Percentiles rank a stretch among this genome's conserved stretches.
phyloP scores from a whole-genome alignment of 208 protist species.

The Trypanosoma congolense region DNA sequence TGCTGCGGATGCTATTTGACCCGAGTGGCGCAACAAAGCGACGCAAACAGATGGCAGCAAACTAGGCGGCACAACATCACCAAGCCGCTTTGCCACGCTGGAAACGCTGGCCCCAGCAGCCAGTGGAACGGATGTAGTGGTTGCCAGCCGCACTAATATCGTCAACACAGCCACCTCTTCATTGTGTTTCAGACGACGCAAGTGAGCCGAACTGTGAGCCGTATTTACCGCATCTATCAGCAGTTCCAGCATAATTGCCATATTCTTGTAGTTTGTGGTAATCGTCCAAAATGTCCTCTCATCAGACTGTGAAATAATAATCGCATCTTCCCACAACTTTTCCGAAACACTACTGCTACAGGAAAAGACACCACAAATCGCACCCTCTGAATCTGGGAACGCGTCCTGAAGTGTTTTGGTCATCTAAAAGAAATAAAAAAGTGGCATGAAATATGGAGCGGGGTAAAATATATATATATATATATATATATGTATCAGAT shows the following conservation, averaged over 20 bases:
- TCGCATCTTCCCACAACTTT: conserved; percentile 52
- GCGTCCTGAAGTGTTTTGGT: conserved; percentile 18
- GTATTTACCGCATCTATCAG: conserved; percentile 50
- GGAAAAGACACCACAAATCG: conserved; percentile 63
- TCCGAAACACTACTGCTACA: conserved; percentile 53
- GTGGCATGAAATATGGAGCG: too few species aligned
- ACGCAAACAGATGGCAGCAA: conserved; percentile 39
- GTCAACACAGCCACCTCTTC: conserved; percentile 40
- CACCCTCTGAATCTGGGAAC: conserved; percentile 51
- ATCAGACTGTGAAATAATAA: conserved; percentile 55
- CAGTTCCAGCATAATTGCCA: conserved; percentile 41
- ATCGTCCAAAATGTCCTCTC: conserved; percentile 84
- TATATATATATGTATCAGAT: too few species aligned
- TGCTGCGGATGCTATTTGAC: conserved; percentile 43
- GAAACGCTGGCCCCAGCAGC: conserved; percentile 26
- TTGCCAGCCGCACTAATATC: conserved; percentile 56
- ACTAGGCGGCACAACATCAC: conserved; percentile 43
- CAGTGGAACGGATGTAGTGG: conserved; percentile 34
- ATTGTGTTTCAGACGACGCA: conserved; percentile 25
- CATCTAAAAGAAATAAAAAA: conserved; percentile 25
- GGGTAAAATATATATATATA: too few species aligned
- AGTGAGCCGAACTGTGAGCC: conserved; percentile 61
- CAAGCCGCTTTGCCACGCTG: conserved; percentile 33
- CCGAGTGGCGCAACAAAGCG: conserved; percentile 55
- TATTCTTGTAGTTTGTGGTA: conserved; percentile 43